Evolutionary conservation across 1,284 basidiomycete genomes (phyloP).

Genomic region (Exobasidium rhododendri): DNA sequence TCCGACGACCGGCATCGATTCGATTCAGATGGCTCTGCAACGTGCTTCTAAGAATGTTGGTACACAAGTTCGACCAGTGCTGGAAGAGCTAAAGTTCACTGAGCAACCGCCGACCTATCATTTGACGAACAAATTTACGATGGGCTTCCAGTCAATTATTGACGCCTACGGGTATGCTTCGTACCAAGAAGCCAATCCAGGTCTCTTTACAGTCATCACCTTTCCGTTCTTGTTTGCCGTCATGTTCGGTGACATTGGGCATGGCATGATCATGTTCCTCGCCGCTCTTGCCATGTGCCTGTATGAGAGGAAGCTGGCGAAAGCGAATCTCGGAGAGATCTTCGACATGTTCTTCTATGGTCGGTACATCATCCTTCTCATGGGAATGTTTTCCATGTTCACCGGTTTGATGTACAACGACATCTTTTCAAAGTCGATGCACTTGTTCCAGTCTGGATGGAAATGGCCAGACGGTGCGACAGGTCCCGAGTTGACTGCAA

Average conservation of each 20-base stretch:
- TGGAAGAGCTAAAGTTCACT: constrained; percentile 83
- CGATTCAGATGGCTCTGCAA: constrained; percentile 81
- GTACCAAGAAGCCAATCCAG: constrained; percentile 97
- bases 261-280: constrained; percentile 78
- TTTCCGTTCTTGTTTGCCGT: constrained; percentile 99
- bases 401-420: constrained; percentile 99
- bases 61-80: constrained; percentile 83
- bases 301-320: constrained; percentile 75
- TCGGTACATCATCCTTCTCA: constrained; percentile 95
- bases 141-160: constrained; percentile 96
- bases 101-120: constrained; percentile 94
- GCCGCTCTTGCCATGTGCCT: constrained; percentile 80
- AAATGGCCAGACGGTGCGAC: constrained; percentile 63
- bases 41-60: constrained; percentile 95
- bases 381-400: constrained; percentile 88
- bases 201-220: constrained; percentile 85
- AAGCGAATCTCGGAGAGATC: constrained; percentile 79
- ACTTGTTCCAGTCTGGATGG: constrained; percentile 88
- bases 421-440: constrained; percentile 89
- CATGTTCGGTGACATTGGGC: constrained; percentile 99
- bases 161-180: constrained; percentile 92
- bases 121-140: constrained; percentile 93
- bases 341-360: constrained; percentile 88
- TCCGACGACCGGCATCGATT: constrained; percentile 81
- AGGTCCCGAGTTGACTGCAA: constrained; percentile 41